Conservation (phyloP, 768 basidiomycete genomes). For the Tephrocybe sp. region DNA sequence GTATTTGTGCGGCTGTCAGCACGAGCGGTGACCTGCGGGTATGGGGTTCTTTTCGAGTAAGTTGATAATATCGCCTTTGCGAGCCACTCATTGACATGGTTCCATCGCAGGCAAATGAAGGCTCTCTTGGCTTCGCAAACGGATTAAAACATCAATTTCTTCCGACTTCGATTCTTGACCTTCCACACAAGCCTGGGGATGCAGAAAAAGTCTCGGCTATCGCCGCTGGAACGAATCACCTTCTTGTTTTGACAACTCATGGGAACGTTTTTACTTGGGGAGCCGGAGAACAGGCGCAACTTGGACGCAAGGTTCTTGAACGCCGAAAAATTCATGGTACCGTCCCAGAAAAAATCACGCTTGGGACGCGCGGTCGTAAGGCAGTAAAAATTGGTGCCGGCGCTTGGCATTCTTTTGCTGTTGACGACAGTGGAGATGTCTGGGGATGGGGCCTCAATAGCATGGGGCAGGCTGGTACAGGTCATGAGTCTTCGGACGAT, state of each 20-base stretch:
- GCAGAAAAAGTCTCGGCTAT: conserved; percentile 71
- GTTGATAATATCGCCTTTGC: conserved; percentile 20
- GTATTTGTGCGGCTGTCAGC: conserved; percentile 82
- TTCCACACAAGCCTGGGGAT: conserved; percentile 60
- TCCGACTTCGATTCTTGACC: conserved; percentile 58
- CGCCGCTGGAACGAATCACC: conserved; percentile 84
- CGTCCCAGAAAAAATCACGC: conserved; percentile 78
- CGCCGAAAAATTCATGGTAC: conserved; percentile 89
- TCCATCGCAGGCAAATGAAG: conserved; percentile 60
- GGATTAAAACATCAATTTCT: conserved; percentile 64
- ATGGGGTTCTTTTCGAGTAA: conserved; percentile 89
- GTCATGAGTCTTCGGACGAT: conserved; percentile 41
- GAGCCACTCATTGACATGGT: conserved; percentile 5
- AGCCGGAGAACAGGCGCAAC: conserved; percentile 85
- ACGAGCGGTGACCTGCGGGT: conserved; percentile 77
- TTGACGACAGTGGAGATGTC: conserved; percentile 77
- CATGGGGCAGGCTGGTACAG: conserved; percentile 80
- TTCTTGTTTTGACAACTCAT: conserved; percentile 83
- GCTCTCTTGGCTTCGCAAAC: conserved; percentile 79
- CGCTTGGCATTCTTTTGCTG: conserved; percentile 85
- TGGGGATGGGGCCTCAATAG: conserved; percentile 98
- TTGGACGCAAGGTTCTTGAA: conserved; percentile 87
- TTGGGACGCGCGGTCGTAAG: conserved; percentile 63
- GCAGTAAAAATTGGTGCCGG: conserved; percentile 75
- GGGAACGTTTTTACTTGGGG: conserved; percentile 91